A percentile compares a stretch with the other conserved stretches of the same genome.
Evolutionary conservation across 441 rosid species (phyloP).

Genomic region (Arabidopsis lyrata): DNA sequence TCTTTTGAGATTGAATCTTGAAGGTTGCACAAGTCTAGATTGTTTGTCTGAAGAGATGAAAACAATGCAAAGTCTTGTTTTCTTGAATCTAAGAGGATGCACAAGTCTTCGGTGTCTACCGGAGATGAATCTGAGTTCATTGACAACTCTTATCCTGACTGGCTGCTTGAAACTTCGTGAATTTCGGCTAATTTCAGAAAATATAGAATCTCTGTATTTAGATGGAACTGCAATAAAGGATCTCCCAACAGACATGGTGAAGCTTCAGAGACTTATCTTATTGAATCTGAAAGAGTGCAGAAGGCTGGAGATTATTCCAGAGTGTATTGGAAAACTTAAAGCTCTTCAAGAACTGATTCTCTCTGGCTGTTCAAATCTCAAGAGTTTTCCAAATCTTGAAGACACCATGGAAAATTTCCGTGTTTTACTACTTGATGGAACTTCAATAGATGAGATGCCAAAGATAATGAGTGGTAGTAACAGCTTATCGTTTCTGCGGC

Average conservation of each 20-base stretch:
- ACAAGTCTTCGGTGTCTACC: not conserved
- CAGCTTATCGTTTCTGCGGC: not conserved
- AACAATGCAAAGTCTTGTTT: not conserved
- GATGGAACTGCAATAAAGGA: slow-evolving; percentile 33
- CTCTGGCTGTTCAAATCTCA: slow-evolving; percentile 41
- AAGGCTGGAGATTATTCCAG: slow-evolving; percentile 27
- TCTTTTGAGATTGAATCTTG: slow-evolving; percentile 26
- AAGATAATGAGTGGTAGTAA: not conserved
- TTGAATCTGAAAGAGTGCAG: slow-evolving; percentile 46
- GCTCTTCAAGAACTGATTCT: slow-evolving; percentile 38
- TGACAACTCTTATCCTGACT: slow-evolving; percentile 24
- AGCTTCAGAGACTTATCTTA: slow-evolving; percentile 36
- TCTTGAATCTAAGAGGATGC: slow-evolving; percentile 36
- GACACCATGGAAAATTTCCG: slow-evolving; percentile 15
- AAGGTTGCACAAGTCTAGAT: slow-evolving; percentile 20
- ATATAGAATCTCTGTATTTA: slow-evolving; percentile 12
- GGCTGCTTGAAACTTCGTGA: not conserved
- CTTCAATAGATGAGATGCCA: slow-evolving; percentile 12
- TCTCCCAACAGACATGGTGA: slow-evolving; percentile 25
- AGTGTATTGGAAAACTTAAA: slow-evolving; percentile 27
- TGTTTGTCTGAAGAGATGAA: not conserved
- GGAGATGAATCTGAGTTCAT: not conserved
- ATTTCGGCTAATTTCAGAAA: slow-evolving; percentile 29
- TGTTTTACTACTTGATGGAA: slow-evolving; percentile 30
- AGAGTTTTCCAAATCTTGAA: slow-evolving; percentile 22